Conservation (phyloP, 2,329 filamentous ascomycete genomes). For the Gnomoniopsis sp. region DNA sequence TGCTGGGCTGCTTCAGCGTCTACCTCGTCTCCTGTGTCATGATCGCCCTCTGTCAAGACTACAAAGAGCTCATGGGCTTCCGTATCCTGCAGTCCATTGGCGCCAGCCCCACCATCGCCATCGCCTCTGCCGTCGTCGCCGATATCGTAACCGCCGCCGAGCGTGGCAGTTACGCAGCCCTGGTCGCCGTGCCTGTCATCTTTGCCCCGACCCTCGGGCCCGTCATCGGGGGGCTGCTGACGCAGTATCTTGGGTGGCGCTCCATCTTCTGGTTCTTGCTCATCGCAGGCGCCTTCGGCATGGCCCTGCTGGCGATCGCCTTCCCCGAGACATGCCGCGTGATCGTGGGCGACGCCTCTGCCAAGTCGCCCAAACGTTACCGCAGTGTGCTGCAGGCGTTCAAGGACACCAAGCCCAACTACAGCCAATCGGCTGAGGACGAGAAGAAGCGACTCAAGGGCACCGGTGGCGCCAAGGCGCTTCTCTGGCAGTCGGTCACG, state of each 20-base stretch:
- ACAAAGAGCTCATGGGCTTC: slow-evolving; percentile 47
- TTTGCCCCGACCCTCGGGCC: slow-evolving; percentile 43
- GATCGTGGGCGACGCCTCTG: slow-evolving; percentile 42
- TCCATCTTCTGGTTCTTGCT: slow-evolving; percentile 56
- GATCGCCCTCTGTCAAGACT: slow-evolving; percentile 46
- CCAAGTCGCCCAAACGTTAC: slow-evolving; percentile 28
- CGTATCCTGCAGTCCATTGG: slow-evolving; percentile 56
- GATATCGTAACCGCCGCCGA: slow-evolving; percentile 62
- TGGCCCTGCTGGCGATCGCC: slow-evolving; percentile 36
- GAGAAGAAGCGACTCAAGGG: slow-evolving; percentile 2
- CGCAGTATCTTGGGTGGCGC: slow-evolving; percentile 49
- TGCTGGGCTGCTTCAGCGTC: slow-evolving; percentile 48
- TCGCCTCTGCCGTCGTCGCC: slow-evolving; percentile 56
- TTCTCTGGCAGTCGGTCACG: slow-evolving; percentile 28
- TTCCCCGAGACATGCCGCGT: slow-evolving; percentile 42
- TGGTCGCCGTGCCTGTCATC: slow-evolving; percentile 44
- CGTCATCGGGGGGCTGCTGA: slow-evolving; percentile 50
- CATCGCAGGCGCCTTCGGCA: slow-evolving; percentile 35
- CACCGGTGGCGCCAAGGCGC: slow-evolving; percentile 16
- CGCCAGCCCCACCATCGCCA: slow-evolving; percentile 55
- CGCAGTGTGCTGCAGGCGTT: slow-evolving; percentile 21
- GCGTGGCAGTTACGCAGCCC: slow-evolving; percentile 56
- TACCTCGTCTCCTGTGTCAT: slow-evolving; percentile 53
- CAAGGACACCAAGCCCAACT: slow-evolving; percentile 14
- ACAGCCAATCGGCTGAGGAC: neutral